Evolutionary conservation across 2,329 filamentous ascomycete genomes (phyloP), one percentile per base, ranked within the genome.

Genomic region (Colletotrichum tanaceti): DNA sequence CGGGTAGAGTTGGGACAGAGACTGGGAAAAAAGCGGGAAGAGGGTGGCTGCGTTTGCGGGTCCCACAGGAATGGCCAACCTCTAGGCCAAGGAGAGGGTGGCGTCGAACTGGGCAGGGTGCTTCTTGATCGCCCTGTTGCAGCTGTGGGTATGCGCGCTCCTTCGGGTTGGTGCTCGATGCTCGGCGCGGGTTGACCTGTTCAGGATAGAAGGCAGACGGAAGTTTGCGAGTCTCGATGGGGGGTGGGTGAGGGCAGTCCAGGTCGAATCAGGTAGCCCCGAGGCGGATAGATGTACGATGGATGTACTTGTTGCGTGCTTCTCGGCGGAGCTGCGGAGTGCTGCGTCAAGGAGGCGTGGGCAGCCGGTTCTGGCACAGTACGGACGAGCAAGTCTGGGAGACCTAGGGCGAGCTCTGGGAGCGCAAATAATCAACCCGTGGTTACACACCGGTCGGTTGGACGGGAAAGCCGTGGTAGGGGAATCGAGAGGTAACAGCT

Each of bases 11-110:
- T 60, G 65, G 64, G 58, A 67, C 59, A 70, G 71, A 71, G 73
- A 73, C 74, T 73, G 73, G 70, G 65, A 73, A 72, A 73, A 70
- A 73, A 70, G 70, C 74, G 69, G 72, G 64, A 60, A 73, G 62
- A 60, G 70, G 74, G 74, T 74, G 76, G 78, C 78, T 77, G 79
- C 75, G 77, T 74, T 55, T 79, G 77, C 76, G 76, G 76, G 77
- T 75, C 79, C 76, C 75, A 73, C 73, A 73, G 62, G 72, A 72
- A 66, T 74, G 73, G 74, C 72, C 58, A 50, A 58, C 65, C 57
- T 70, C 39, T 58, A 69, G 55, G 46, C 55, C 62, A 55, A 60
- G 62, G 54, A 44, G 55, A 67, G 38, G 58, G 67, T 68, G 55
- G 67, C 67, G 67, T 68, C 50, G 58, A 43, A 41, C 46, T 65